Evolutionary conservation across 805 yeast species (phyloP).

Genomic region (Suhomyces faveliae): DNA sequence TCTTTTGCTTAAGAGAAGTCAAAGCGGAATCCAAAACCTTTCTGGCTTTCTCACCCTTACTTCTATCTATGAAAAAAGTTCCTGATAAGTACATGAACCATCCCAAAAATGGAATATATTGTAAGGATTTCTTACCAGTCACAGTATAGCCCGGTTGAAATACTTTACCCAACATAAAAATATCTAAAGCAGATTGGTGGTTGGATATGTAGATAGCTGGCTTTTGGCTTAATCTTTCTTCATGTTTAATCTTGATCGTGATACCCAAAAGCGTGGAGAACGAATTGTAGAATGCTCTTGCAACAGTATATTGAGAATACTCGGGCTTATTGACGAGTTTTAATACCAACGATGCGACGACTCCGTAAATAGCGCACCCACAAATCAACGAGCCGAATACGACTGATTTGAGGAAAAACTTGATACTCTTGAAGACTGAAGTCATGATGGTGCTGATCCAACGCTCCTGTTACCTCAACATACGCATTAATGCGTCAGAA

Average conservation of each 20-base stretch:
- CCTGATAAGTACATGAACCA: slow-evolving; percentile 96
- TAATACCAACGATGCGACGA: slow-evolving; percentile 66
- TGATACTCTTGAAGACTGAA: slow-evolving; percentile 19
- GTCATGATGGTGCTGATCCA: background rate
- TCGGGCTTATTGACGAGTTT: slow-evolving; percentile 71
- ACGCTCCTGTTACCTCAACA: background rate
- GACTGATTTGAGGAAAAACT: slow-evolving; percentile 56
- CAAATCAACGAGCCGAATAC: slow-evolving; percentile 53
- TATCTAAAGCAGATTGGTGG: slow-evolving; percentile 89
- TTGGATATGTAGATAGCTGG: slow-evolving; percentile 85
- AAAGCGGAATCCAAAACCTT: slow-evolving; percentile 72
- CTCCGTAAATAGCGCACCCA: slow-evolving; percentile 72
- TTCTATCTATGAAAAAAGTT: slow-evolving; percentile 86
- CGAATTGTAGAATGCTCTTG: slow-evolving; percentile 69
- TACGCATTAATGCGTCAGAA: background rate
- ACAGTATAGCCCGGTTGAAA: slow-evolving; percentile 90
- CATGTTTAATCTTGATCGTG: slow-evolving; percentile 66
- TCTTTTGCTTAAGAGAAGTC: slow-evolving; percentile 53
- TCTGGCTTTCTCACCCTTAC: slow-evolving; percentile 71
- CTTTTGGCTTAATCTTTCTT: slow-evolving; percentile 47
- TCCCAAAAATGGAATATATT: slow-evolving; percentile 86
- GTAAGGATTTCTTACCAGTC: slow-evolving; percentile 84
- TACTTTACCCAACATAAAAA: slow-evolving; percentile 72
- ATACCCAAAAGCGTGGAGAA: slow-evolving; percentile 67
- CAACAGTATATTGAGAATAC: slow-evolving; percentile 86